Percentiles rank a stretch among this genome's conserved stretches.
These are phyloP conservation scores for Byssochlamys sp. DNA, from an alignment of 2,329 filamentous ascomycete species.

Conservation along the genomic window DNA sequence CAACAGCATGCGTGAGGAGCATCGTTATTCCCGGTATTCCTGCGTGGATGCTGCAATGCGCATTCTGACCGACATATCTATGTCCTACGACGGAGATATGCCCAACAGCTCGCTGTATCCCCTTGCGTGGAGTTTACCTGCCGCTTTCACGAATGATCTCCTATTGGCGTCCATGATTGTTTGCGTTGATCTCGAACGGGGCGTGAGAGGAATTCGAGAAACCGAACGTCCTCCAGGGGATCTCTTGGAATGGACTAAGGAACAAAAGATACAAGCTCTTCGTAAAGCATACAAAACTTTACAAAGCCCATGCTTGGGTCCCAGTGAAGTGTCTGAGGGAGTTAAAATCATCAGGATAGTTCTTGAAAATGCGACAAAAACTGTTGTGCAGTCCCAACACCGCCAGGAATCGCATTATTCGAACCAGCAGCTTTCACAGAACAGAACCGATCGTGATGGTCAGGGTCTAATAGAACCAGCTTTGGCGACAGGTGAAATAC, in stretches of 20 bases:
- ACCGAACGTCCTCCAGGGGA: background rate
- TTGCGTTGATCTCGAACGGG: conserved; percentile 2
- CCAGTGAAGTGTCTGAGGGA: conserved; percentile 2
- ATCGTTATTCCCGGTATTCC: conserved; percentile 4
- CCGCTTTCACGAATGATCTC: conserved; percentile 3
- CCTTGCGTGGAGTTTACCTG: conserved; percentile 2
- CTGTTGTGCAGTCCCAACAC: background rate
- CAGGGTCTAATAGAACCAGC: background rate
- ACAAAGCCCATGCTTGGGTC: background rate
- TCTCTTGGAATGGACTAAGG: background rate
- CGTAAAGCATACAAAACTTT: conserved; percentile 2
- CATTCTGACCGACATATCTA: conserved; percentile 1
- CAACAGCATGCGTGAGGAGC: background rate
- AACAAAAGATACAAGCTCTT: conserved; percentile 1
- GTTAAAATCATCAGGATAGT: conserved; percentile 3
- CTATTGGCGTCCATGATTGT: conserved; percentile 4
- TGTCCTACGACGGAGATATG: conserved; percentile 3
- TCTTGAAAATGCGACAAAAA: conserved; percentile 1
- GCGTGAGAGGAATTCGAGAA: background rate
- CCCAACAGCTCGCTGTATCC: conserved; percentile 3
- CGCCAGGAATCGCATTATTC: background rate
- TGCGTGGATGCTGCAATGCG: conserved; percentile 5
- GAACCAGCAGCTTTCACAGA: background rate
- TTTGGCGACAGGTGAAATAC: background rate
- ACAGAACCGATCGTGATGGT: background rate